phyloP scores from a whole-genome alignment of 2,329 filamentous ascomycete species.

The Alternaria postmessia region DNA sequence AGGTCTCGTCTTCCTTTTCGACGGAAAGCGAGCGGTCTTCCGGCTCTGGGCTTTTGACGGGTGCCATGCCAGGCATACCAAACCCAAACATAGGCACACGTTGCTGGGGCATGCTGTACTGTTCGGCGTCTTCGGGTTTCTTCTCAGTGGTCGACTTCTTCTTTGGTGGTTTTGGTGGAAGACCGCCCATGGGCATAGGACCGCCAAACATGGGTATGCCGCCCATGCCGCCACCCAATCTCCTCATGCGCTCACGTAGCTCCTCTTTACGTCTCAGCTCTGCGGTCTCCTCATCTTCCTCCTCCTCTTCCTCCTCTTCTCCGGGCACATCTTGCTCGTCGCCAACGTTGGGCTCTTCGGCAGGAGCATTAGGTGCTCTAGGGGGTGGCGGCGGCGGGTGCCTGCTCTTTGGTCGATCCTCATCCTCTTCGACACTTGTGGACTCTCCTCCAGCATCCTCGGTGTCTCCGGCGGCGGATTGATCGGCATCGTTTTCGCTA shows the following conservation, averaged over 20 bases:
- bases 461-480: constrained; percentile 68
- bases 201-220: constrained; percentile 85
- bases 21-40: constrained; percentile 54
- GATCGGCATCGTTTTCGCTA: constrained; percentile 72
- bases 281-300: constrained; percentile 86
- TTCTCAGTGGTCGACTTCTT: constrained; percentile 55
- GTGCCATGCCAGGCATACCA: constrained; percentile 76
- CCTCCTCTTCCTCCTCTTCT: constrained; percentile 72
- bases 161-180: constrained; percentile 55
- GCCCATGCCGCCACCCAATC: constrained; percentile 97
- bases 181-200: constrained; percentile 66
- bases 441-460: constrained; percentile 69
- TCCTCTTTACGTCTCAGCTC: constrained; percentile 87
- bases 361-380: constrained; percentile 51
- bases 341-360: constrained; percentile 56
- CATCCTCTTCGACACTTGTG: constrained; percentile 78
- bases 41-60: constrained; percentile 57
- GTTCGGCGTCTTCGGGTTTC: constrained; percentile 48
- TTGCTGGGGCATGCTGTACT: constrained; percentile 43
- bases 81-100: constrained; percentile 66
- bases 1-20: constrained; percentile 61
- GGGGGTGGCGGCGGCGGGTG: constrained; percentile 26
- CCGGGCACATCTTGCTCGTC: constrained; percentile 61
- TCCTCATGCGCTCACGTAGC: constrained; percentile 93
- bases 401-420: constrained; percentile 60